Conservation (phyloP, 345 rosid genomes). For the Fremontodendron californicum region DNA sequence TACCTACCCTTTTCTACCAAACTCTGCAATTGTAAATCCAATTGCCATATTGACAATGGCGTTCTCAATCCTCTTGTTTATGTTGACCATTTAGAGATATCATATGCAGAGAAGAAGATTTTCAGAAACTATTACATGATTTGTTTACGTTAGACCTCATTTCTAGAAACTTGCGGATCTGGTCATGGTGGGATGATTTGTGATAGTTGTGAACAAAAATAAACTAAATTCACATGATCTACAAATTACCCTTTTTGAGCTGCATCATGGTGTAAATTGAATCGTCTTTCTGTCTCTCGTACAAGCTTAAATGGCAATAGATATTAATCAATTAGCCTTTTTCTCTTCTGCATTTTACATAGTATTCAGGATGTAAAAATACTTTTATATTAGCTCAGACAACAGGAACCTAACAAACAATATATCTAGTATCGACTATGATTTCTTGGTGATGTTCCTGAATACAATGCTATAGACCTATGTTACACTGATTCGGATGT, state of each 20-base stretch:
- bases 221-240: neutral
- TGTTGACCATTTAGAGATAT: conserved; percentile 22
- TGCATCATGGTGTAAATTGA: neutral
- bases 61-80: conserved; percentile 28
- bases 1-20: conserved; percentile 44
- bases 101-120: neutral
- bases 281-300: neutral
- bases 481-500: too few species aligned
- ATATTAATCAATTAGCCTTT: neutral
- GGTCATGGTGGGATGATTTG: neutral
- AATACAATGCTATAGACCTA: conserved; percentile 21
- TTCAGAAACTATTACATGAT: conserved; percentile 7
- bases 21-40: conserved; percentile 24
- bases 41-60: conserved; percentile 18
- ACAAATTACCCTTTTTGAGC: neutral
- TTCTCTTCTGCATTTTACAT: neutral
- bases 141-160: neutral
- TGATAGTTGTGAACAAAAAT: neutral
- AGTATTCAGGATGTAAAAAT: too few species aligned
- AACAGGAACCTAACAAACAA: too few species aligned
- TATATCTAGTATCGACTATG: conserved; percentile 12
- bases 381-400: too few species aligned
- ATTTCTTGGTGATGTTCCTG: conserved; percentile 21
- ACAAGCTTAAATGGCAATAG: neutral
- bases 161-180: neutral